A percentile compares a stretch with the other conserved stretches of the same genome.
Conservation (phyloP, 371 early-diverging fungal genomes). For the Chytridium lagenaria region DNA sequence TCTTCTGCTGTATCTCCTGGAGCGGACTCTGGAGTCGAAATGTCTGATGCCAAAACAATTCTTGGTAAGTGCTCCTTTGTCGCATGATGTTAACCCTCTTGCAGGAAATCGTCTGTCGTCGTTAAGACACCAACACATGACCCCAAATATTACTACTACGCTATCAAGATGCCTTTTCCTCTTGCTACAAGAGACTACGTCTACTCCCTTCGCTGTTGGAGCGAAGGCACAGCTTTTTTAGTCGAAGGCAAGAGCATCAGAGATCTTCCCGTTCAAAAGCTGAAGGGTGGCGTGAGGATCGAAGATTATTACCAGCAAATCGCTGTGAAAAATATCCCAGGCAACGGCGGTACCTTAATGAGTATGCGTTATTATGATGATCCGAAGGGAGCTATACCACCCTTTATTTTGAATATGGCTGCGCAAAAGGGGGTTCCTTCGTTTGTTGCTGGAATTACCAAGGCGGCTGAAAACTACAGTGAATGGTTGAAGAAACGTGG, state of each 20-base stretch:
- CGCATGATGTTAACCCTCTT: no score
- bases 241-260: slow-evolving; percentile 8
- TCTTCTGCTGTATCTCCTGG: slow-evolving; percentile 3
- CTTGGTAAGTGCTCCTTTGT: slow-evolving; percentile 9
- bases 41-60: neutral
- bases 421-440: slow-evolving; percentile 30
- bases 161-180: slow-evolving; percentile 31
- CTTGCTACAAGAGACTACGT: slow-evolving; percentile 30
- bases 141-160: slow-evolving; percentile 24
- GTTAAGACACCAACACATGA: neutral
- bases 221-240: slow-evolving; percentile 1
- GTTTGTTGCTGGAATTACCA: slow-evolving; percentile 16
- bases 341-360: neutral
- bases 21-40: slow-evolving; percentile 26
- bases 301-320: slow-evolving; percentile 31
- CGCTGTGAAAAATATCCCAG: slow-evolving; percentile 12
- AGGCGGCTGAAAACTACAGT: slow-evolving; percentile 22
- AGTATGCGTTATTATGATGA: slow-evolving; percentile 31
- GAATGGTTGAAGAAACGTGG: slow-evolving; percentile 14
- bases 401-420: slow-evolving; percentile 23
- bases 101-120: neutral
- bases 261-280: neutral
- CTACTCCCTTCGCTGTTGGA: slow-evolving; percentile 20
- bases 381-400: slow-evolving; percentile 23
- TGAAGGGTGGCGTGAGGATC: slow-evolving; percentile 17